phyloP scores from a whole-genome alignment of 2,329 filamentous ascomycete genomes.

The Talaromyces sp. region DNA sequence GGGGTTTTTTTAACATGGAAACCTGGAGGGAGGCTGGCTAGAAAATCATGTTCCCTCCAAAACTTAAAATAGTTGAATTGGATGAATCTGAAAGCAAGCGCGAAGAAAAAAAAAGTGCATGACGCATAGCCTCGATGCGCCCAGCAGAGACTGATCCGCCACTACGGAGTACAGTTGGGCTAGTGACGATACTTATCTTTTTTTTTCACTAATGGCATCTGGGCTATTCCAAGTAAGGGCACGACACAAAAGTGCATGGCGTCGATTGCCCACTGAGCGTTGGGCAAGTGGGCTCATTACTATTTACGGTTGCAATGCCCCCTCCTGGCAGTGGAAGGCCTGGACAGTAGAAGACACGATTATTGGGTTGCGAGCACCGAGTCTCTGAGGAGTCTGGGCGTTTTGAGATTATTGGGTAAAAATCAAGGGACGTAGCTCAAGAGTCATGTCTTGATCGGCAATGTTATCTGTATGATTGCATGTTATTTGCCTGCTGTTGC shows the following conservation, averaged over 20 bases:
- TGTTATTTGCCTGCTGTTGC: not conserved
- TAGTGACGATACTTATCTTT: not conserved
- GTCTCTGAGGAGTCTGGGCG: not conserved
- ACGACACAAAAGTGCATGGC: not conserved
- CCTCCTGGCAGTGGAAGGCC: not conserved
- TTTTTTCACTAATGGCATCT: not conserved
- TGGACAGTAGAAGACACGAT: not conserved
- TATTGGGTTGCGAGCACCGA: not conserved
- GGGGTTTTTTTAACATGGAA: not conserved
- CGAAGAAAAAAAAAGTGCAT: not conserved
- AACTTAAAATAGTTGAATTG: not conserved
- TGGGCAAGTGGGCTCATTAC: not conserved
- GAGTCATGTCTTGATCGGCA: not conserved
- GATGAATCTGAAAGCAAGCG: not conserved
- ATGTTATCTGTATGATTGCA: not conserved
- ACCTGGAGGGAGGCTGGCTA: not conserved
- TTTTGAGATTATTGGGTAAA: not conserved
- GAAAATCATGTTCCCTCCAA: not conserved
- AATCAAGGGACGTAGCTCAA: not conserved
- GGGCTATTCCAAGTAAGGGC: not conserved
- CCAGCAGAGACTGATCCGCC: not conserved
- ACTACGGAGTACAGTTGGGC: not conserved
- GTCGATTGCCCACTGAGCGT: not conserved
- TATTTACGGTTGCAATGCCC: not conserved
- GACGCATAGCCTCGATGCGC: not conserved